phyloP scores from a whole-genome alignment of 345 rosid species.

The Brassica nigra region DNA sequence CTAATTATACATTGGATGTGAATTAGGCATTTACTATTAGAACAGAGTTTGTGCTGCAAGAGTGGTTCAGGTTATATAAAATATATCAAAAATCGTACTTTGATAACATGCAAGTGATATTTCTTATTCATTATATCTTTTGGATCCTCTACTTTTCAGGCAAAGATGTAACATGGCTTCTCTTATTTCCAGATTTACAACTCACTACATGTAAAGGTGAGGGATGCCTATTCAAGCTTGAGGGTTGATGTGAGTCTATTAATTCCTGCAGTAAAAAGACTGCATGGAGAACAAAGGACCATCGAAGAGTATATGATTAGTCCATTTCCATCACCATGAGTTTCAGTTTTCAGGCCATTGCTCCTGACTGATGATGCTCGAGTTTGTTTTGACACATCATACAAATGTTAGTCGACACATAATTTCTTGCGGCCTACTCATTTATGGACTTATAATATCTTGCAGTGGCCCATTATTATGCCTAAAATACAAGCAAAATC shows the following conservation, averaged over 20 bases:
- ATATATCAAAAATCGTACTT: neutral
- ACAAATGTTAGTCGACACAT: no score
- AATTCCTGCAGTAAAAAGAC: neutral
- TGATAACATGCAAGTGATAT: neutral
- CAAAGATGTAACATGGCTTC: neutral
- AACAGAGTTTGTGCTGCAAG: neutral
- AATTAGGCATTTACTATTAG: no score
- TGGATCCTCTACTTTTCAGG: neutral
- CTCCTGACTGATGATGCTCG: constrained; percentile 63
- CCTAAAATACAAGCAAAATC: no score
- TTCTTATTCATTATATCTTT: neutral
- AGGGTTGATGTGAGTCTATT: neutral
- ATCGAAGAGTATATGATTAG: constrained; percentile 57
- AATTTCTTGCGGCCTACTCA: no score
- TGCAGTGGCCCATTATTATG: no score
- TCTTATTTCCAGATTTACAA: neutral
- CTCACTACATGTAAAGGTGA: neutral
- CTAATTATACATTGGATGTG: no score
- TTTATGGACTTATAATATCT: no score
- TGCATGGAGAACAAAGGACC: constrained; percentile 25
- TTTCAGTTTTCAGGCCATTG: constrained; percentile 55
- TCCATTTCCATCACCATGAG: constrained; percentile 47
- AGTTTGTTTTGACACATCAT: constrained; percentile 2
- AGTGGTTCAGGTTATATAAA: neutral
- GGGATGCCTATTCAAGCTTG: neutral